Evolutionary conservation across 2,329 filamentous ascomycete genomes (phyloP), one percentile per base, ranked within the genome.

Genomic region (Neonectria magnoliae): DNA sequence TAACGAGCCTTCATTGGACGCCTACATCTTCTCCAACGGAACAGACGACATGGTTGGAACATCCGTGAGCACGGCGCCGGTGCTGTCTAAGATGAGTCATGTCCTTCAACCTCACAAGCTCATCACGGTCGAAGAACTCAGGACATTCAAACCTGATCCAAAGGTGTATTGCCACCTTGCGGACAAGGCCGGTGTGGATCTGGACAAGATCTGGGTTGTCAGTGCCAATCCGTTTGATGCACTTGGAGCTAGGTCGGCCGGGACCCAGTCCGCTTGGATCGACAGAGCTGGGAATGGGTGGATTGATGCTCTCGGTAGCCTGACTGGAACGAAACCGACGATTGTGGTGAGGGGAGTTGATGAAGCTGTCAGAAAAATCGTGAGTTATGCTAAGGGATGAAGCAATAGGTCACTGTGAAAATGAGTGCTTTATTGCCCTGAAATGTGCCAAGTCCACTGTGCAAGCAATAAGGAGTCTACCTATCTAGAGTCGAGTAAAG

Each of bases 161-260:
- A 84, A 82, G 55, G 83, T 85, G 2, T 94, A 94, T 72, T 67
- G 80, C n/a, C 82, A 91, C 74, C 79, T 93, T 25, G 82, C 86
- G 1, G 68, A 82, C 67, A 80, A 81, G 38, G 81, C 84, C 2
- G 84, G 84, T 3, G 85, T 84, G 70, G 69, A 78, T 42, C 80
- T 83, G 67, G 78, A 75, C 1, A 80, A 85, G 27, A 82, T 93
- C 14, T 93, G 91, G 90, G 77, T 94, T 8, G 84, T 94, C 6
- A 91, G 86, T 68, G 87, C 87, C 1, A 94, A 94, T 74, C 88
- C 91, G 2, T 94, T 94, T 74, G 91, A 94, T 75, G 80, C 91
- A 16, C 84, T 89, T 0, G 91, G 92, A 0, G 89, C 91, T 1
- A 83, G 82, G 65, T 82, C 82, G 1, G 82, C 84, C 5, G 91